These are phyloP conservation scores for Trypanosomatidae sp. DNA, from an alignment of 208 protist species.

Conservation along the genomic window DNA sequence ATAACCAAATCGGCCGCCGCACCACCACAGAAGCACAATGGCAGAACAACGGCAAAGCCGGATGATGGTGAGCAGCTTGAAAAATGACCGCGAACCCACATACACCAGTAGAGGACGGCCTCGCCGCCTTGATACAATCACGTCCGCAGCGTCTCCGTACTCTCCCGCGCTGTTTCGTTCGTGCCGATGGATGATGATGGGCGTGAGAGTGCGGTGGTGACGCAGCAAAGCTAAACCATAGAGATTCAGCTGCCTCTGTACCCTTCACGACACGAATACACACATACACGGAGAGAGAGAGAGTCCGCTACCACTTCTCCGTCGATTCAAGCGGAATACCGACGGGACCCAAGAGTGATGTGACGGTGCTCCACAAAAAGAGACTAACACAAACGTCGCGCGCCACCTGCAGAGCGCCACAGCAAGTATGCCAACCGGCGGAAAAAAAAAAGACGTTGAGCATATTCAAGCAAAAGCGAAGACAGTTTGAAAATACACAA, in stretches of 20 bases:
- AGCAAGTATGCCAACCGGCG: not conserved
- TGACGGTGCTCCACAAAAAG: not conserved
- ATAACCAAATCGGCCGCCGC: not conserved
- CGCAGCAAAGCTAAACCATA: not conserved
- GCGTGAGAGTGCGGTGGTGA: too few species aligned
- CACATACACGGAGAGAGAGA: slow-evolving; percentile 3
- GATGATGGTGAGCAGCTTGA: not conserved
- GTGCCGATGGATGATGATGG: not conserved
- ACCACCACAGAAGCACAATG: not conserved
- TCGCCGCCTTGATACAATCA: not conserved
- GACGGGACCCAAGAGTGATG: not conserved
- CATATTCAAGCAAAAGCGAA: too few species aligned
- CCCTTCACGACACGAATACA: not conserved
- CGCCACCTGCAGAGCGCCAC: not conserved
- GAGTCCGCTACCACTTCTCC: not conserved
- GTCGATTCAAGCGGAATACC: not conserved
- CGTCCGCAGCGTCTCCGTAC: not conserved
- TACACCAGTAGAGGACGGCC: not conserved
- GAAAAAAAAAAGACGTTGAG: slow-evolving; percentile 13
- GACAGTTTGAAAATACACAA: not conserved
- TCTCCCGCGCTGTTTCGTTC: not conserved
- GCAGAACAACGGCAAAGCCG: not conserved
- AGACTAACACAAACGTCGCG: not conserved
- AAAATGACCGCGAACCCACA: not conserved
- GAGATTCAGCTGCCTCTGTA: not conserved